phyloP scores from a whole-genome alignment of 257 asterid species.

The Solanum arcanum region DNA sequence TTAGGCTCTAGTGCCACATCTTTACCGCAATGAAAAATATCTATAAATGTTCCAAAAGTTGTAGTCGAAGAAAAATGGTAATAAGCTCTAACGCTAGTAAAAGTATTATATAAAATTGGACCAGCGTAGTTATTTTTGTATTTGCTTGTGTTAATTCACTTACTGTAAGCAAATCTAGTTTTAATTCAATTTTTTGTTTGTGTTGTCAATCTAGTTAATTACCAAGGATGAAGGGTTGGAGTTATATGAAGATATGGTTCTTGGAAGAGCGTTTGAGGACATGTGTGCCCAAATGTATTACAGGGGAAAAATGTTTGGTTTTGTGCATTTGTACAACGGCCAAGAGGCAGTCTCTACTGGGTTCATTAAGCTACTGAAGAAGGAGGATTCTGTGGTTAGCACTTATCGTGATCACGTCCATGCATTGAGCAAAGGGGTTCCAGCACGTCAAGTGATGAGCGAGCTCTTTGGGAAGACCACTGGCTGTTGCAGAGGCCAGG shows the following conservation, averaged over 20 bases:
- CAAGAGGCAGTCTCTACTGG: slow-evolving; percentile 99
- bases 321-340: slow-evolving; percentile 92
- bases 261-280: slow-evolving; percentile 91
- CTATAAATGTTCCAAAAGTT: not conserved
- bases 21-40: not conserved
- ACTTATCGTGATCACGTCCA: slow-evolving; percentile 97
- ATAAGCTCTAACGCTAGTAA: not conserved
- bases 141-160: not conserved
- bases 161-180: not conserved
- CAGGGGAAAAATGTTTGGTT: slow-evolving; percentile 97
- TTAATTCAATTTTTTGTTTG: not conserved
- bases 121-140: not conserved
- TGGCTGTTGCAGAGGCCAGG: slow-evolving; percentile 99
- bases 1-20: not conserved
- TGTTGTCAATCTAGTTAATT: slow-evolving; percentile 31
- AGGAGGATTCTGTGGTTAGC: slow-evolving; percentile 80
- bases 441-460: slow-evolving; percentile 92
- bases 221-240: slow-evolving; percentile 84
- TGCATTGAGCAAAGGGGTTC: slow-evolving; percentile 94
- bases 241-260: slow-evolving; percentile 78
- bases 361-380: slow-evolving; percentile 75
- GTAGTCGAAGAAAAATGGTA: not conserved
- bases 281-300: slow-evolving; percentile 99
- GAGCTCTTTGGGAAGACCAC: slow-evolving; percentile 97
- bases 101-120: not conserved